A percentile compares a stretch with the other conserved stretches of the same genome.
These are phyloP conservation scores for Larix sibirica DNA, from an alignment of 83 land plant genomes.

Conservation along the genomic window DNA sequence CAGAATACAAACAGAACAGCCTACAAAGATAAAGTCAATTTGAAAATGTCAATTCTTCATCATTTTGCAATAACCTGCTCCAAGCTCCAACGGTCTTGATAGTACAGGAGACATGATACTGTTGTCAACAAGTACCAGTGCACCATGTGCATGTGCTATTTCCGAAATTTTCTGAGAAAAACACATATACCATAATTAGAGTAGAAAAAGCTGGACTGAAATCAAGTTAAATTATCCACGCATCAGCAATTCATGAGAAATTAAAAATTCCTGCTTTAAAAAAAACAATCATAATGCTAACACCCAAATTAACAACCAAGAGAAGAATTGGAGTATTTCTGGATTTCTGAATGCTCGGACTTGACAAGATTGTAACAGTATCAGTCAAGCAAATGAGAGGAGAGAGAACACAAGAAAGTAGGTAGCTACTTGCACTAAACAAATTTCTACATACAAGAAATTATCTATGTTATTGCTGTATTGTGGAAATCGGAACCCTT, in stretches of 20 bases:
- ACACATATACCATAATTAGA: conserved; percentile 1
- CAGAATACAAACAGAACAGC: not conserved
- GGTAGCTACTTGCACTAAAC: no score
- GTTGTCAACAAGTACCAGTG: conserved; percentile 87
- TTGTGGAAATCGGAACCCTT: not conserved
- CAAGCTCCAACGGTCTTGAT: conserved; percentile 83
- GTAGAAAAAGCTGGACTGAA: not conserved
- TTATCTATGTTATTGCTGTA: not conserved
- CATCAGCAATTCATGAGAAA: not conserved
- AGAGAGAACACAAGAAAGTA: not conserved
- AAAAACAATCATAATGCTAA: not conserved
- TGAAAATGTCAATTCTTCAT: not conserved
- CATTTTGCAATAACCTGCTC: conserved; percentile 63
- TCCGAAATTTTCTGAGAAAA: not conserved
- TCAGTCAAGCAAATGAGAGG: not conserved
- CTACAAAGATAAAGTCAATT: not conserved
- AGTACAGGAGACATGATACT: conserved; percentile 94
- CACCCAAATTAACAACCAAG: not conserved
- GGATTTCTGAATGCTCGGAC: not conserved
- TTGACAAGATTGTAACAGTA: no score
- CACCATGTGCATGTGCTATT: conserved; percentile 70
- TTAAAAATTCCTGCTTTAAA: not conserved
- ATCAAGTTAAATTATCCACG: not conserved
- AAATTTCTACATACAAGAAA: not conserved
- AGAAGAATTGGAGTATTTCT: not conserved